phyloP scores from a whole-genome alignment of 495 filamentous ascomycete genomes.

The Glonium stellatum region DNA sequence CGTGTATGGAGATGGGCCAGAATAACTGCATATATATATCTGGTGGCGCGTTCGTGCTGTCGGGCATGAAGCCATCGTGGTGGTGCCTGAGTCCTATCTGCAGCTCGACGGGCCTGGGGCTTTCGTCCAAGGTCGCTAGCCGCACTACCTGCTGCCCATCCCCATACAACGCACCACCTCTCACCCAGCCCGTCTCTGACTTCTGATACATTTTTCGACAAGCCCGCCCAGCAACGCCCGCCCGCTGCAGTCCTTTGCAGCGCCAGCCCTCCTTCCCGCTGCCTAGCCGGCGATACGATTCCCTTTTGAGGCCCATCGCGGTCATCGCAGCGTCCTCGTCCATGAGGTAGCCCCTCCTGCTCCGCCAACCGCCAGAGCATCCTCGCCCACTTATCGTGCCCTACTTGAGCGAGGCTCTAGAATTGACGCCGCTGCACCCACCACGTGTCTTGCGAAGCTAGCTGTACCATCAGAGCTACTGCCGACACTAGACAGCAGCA shows the following conservation, averaged over 20 bases:
- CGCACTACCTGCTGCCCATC: neutral
- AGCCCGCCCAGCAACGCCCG: neutral
- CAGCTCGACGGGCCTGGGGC: neutral
- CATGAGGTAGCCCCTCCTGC: constrained; percentile 2
- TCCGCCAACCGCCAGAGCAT: neutral
- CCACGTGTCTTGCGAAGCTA: neutral
- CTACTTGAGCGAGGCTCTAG: neutral
- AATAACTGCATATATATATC: no score
- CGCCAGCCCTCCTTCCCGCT: neutral
- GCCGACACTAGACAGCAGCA: neutral
- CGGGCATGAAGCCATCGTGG: neutral
- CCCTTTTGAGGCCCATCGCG: neutral
- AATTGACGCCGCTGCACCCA: neutral
- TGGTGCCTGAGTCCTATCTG: neutral
- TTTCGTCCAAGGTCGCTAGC: neutral
- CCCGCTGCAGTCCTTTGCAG: neutral
- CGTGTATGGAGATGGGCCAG: no score
- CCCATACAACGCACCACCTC: neutral
- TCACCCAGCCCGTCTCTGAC: neutral
- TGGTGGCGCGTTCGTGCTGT: neutral
- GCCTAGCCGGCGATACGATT: neutral
- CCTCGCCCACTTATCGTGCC: constrained; percentile 4
- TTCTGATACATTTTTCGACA: neutral
- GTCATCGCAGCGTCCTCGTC: constrained; percentile 1
- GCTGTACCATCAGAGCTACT: neutral